A percentile compares a stretch with the other conserved stretches of the same genome.
Evolutionary conservation across 139 green algal genomes (phyloP).

Genomic region (Tetradesmus obliquus): DNA sequence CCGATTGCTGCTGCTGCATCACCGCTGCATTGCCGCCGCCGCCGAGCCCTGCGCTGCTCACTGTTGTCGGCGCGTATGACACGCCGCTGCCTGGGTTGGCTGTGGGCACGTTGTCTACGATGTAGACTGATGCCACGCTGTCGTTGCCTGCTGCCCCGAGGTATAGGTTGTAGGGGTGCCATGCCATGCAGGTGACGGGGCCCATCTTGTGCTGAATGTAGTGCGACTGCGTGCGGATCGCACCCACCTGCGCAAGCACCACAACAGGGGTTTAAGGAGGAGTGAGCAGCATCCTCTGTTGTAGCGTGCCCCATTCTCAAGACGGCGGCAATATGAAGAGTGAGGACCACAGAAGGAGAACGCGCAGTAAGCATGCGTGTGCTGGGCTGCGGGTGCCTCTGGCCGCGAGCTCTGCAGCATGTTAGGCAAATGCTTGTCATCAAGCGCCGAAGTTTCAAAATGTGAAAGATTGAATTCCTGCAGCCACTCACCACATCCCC

Average conservation of each 20-base stretch:
- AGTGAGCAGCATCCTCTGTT: too few species aligned
- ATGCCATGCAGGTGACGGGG: conserved; percentile 83
- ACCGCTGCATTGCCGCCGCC: background rate
- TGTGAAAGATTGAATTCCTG: too few species aligned
- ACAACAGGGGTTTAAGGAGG: too few species aligned
- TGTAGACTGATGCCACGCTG: conserved; percentile 70
- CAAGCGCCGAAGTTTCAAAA: too few species aligned
- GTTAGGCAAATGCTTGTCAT: too few species aligned
- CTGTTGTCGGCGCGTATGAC: conserved; percentile 20
- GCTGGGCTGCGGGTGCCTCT: too few species aligned
- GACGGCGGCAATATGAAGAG: too few species aligned
- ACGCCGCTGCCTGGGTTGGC: background rate
- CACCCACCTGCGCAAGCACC: conserved; percentile 55
- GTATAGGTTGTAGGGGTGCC: conserved; percentile 86
- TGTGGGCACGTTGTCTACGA: conserved; percentile 54
- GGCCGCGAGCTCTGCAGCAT: too few species aligned
- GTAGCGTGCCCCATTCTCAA: background rate
- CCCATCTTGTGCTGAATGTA: conserved; percentile 75
- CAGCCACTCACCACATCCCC: conserved; percentile 69
- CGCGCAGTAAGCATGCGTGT: too few species aligned
- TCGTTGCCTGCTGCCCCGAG: conserved; percentile 80
- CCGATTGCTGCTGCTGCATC: background rate
- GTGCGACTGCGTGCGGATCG: conserved; percentile 75
- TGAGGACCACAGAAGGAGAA: too few species aligned
- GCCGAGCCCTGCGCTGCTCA: conserved; percentile 10